Evolutionary conservation across 805 yeast genomes (phyloP).

Genomic region (Ogataea pignaliae): DNA sequence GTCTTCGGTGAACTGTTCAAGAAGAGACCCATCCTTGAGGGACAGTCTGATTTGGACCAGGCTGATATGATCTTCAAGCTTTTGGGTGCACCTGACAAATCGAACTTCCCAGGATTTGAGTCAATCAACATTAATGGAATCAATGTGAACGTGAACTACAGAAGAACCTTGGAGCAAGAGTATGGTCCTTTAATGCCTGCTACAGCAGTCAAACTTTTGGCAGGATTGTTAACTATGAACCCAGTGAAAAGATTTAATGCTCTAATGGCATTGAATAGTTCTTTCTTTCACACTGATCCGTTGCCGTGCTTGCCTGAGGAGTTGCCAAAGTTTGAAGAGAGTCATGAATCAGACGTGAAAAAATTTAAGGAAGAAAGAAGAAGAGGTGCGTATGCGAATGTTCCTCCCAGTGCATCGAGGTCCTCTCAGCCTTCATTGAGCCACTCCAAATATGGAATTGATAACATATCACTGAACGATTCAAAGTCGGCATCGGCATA

Average conservation of each 20-base stretch:
- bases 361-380: slow-evolving; percentile 41
- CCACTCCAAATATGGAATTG: slow-evolving; percentile 16
- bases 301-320: slow-evolving; percentile 49
- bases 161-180: slow-evolving; percentile 42
- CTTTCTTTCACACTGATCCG: slow-evolving; percentile 66
- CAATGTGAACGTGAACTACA: slow-evolving; percentile 25
- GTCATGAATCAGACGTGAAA: slow-evolving; percentile 83
- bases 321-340: slow-evolving; percentile 70
- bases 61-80: slow-evolving; percentile 75
- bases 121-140: slow-evolving; percentile 53
- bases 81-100: slow-evolving; percentile 71
- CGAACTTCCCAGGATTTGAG: slow-evolving; percentile 57
- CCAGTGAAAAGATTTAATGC: slow-evolving; percentile 78
- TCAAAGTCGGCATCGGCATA: not conserved
- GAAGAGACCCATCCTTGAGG: slow-evolving; percentile 78
- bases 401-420: not conserved
- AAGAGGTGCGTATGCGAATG: slow-evolving; percentile 4
- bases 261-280: slow-evolving; percentile 64
- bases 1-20: slow-evolving; percentile 88
- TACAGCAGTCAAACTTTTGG: slow-evolving; percentile 51
- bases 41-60: slow-evolving; percentile 83
- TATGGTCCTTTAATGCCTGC: slow-evolving; percentile 36
- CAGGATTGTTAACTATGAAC: slow-evolving; percentile 61
- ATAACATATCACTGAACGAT: slow-evolving; percentile 3
- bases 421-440: slow-evolving; percentile 15